These are phyloP conservation scores for Solanum hybrid DNA, from an alignment of 305 asterid species.

Conservation along the genomic window DNA sequence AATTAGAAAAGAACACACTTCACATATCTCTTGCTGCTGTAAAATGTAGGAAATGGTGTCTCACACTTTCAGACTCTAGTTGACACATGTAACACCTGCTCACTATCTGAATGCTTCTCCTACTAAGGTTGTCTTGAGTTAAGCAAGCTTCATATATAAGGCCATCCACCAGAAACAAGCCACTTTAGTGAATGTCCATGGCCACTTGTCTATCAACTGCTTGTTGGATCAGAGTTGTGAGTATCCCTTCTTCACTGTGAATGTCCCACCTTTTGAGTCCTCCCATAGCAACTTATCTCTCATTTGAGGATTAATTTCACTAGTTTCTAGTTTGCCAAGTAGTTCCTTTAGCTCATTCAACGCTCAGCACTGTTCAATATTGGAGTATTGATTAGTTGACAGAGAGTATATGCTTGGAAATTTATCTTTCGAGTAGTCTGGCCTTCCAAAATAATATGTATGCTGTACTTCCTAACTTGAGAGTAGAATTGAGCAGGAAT, in stretches of 20 bases:
- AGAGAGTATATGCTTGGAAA: neutral
- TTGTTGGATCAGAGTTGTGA: neutral
- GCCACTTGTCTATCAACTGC: neutral
- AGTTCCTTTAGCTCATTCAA: neutral
- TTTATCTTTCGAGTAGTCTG: neutral
- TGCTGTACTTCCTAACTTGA: neutral
- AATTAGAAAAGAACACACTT: neutral
- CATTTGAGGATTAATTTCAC: neutral
- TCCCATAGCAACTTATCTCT: neutral
- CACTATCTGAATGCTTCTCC: neutral
- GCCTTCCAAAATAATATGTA: neutral
- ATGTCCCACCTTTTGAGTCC: neutral
- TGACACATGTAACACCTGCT: neutral
- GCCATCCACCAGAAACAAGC: neutral
- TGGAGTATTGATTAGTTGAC: neutral
- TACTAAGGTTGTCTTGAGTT: neutral
- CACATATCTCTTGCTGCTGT: neutral
- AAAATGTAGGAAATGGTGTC: neutral
- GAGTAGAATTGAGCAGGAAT: neutral
- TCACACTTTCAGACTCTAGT: neutral
- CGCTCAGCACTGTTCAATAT: neutral
- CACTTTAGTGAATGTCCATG: neutral
- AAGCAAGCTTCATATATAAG: neutral
- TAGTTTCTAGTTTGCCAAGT: neutral
- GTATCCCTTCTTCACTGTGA: neutral